Conservation (phyloP, 2,329 filamentous ascomycete genomes). For the Monosporascus sp. region DNA sequence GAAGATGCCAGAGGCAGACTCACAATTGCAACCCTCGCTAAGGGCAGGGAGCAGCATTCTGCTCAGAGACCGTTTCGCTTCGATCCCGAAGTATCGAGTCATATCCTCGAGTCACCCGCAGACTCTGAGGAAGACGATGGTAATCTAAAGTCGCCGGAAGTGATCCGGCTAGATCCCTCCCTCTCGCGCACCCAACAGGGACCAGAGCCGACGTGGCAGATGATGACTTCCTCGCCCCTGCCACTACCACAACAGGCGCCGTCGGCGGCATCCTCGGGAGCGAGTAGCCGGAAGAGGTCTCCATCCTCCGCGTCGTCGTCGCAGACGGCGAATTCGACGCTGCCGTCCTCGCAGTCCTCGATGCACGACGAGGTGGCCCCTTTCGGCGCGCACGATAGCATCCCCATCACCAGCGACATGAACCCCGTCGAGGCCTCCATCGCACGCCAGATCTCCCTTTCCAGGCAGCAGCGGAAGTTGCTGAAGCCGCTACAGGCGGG, state of each 20-base stretch:
- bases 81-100: conserved; percentile 28
- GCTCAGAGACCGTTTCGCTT: conserved; percentile 19
- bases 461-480: conserved; percentile 54
- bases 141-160: conserved; percentile 21
- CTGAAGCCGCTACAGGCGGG: conserved; percentile 46
- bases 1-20: conserved; percentile 17
- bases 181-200: conserved; percentile 20
- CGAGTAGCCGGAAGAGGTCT: conserved; percentile 25
- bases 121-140: conserved; percentile 19
- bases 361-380: conserved; percentile 33
- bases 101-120: conserved; percentile 38
- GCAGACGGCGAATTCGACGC: conserved; percentile 28
- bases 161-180: conserved; percentile 21
- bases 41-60: conserved; percentile 12
- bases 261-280: conserved; percentile 21
- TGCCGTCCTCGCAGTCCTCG: conserved; percentile 24
- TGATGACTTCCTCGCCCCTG: conserved; percentile 33
- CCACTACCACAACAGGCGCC: conserved; percentile 19
- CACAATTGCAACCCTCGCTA: conserved; percentile 18
- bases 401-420: conserved; percentile 19
- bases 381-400: conserved; percentile 15
- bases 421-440: conserved; percentile 62
- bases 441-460: conserved; percentile 62
- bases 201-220: conserved; percentile 42
- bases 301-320: conserved; percentile 28